Evolutionary conservation across 129 eudicot genomes (phyloP), one percentile per base, ranked within the genome.

Genomic region (Helichrysum umbraculigerum): DNA sequence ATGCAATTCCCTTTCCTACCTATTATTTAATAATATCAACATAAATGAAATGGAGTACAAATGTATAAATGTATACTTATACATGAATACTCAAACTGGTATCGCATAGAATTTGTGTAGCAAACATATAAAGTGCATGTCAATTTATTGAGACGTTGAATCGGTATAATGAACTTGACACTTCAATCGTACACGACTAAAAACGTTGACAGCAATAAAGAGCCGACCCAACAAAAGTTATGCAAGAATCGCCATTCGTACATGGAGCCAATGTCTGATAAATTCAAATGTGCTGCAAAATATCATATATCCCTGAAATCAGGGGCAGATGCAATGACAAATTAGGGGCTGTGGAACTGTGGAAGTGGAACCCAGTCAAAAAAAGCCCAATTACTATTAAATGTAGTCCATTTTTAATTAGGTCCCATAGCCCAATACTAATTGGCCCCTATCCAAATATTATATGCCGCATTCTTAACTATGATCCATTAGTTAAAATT

Each of bases 1-100:
- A 50, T 76, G 73, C 56, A 52, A 33, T 34, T 32, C 28, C 28
- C 28, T 25, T 25, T 73, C 35, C 80, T 52, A 16, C 42, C 8
- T 32, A 34, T 52, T 56, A 17, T 66, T 35, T 25, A 25, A 25
- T 25, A 25, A 21, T 56, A 22, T 35, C 35, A 51, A 34, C 56
- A 76, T 76, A 51, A 19, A 35, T 59, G 68, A 34, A 10, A 7
- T 10, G 22, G 2, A 58, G 33, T 12, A 52, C 14, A 30, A 29
- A 19, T 41, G 10, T 10, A 41, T 41, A 39, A 8, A 39, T 39
- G 2, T 9, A 39, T 9, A 32, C 1, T 32, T 32, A 30, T 30
- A 4, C 4, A 32, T 32, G 34, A 0, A 32, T 39, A 9, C 47
- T 12, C 12, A 47, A 14, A 47, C 6, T 14, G 54, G 2, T 44